Conservation (phyloP, 148 eudicot genomes). For the Cornus suecica region DNA sequence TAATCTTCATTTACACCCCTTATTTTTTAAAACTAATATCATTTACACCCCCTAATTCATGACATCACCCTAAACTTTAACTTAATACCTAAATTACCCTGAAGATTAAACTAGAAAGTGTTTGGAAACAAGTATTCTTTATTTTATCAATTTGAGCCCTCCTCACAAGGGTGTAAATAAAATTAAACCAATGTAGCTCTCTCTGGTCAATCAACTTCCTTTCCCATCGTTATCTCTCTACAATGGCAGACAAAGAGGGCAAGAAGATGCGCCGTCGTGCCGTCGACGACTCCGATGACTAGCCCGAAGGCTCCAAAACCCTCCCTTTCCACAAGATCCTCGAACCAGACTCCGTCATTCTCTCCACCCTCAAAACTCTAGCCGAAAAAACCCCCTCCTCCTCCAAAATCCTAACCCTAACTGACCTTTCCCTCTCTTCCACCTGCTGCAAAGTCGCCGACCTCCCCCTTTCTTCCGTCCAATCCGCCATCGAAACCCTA, state of each 20-base stretch:
- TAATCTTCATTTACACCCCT: too few species aligned
- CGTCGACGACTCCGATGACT: constrained; percentile 31
- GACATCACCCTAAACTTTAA: too few species aligned
- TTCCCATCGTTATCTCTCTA: constrained; percentile 2
- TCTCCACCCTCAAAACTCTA: constrained; percentile 48
- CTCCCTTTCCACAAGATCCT: constrained; percentile 59
- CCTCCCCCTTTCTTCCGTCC: constrained; percentile 83
- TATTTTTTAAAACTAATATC: too few species aligned
- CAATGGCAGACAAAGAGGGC: constrained; percentile 73
- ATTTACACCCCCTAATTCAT: too few species aligned
- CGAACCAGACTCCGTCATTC: constrained; percentile 58
- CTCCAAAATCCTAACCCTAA: constrained; percentile 45
- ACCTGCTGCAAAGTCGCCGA: constrained; percentile 86
- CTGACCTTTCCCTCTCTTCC: constrained; percentile 65
- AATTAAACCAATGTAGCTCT: too few species aligned
- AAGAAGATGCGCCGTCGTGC: constrained; percentile 66
- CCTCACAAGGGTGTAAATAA: too few species aligned
- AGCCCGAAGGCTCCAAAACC: constrained; percentile 35
- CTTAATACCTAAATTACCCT: too few species aligned
- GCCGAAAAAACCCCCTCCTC: constrained; percentile 33
- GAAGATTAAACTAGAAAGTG: too few species aligned
- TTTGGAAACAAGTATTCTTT: too few species aligned
- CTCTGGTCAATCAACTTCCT: too few species aligned
- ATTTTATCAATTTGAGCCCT: too few species aligned
- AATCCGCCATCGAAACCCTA: constrained; percentile 63